phyloP scores from a whole-genome alignment of 495 filamentous ascomycete genomes.

The Podospora pseudocomata region DNA sequence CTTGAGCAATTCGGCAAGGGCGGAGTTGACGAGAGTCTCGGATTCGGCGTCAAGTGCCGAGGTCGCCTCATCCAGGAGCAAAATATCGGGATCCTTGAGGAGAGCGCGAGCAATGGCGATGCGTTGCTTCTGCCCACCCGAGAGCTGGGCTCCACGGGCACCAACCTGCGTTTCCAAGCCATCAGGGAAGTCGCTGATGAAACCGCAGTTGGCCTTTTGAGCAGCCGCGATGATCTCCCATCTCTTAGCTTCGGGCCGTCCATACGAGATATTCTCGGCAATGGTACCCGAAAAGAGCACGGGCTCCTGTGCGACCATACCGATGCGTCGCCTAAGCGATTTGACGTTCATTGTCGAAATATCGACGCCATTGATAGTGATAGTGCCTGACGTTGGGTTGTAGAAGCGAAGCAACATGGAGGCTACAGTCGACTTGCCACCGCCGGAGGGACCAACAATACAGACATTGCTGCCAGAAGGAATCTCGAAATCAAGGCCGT shows the following conservation, averaged over 20 bases:
- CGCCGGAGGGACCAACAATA: constrained; percentile 91
- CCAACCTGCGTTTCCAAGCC: constrained; percentile 93
- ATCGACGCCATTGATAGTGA: constrained; percentile 81
- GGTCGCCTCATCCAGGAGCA: constrained; percentile 93
- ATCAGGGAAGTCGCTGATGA: constrained; percentile 94
- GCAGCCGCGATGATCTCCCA: constrained; percentile 83
- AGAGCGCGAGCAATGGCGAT: constrained; percentile 95
- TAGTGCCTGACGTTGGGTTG: constrained; percentile 68
- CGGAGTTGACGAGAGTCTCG: constrained; percentile 91
- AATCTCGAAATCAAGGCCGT: constrained; percentile 82
- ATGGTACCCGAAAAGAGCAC: constrained; percentile 94
- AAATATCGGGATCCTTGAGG: constrained; percentile 92
- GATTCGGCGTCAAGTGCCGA: constrained; percentile 95
- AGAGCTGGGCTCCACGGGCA: constrained; percentile 87
- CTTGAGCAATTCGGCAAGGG: constrained; percentile 71
- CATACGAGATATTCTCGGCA: constrained; percentile 95
- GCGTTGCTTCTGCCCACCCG: constrained; percentile 94
- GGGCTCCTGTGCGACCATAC: constrained; percentile 91
- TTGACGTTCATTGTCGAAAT: constrained; percentile 89
- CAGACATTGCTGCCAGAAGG: constrained; percentile 91
- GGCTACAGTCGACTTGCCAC: constrained; percentile 92
- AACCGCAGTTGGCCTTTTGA: constrained; percentile 91
- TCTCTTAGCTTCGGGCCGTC: constrained; percentile 71
- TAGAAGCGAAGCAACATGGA: constrained; percentile 90
- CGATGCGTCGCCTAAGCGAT: constrained; percentile 87